Evolutionary conservation across 1,139 yeast species (phyloP), one percentile per base, ranked within the genome.

Genomic region (Zygosaccharomyces pseudobailii): DNA sequence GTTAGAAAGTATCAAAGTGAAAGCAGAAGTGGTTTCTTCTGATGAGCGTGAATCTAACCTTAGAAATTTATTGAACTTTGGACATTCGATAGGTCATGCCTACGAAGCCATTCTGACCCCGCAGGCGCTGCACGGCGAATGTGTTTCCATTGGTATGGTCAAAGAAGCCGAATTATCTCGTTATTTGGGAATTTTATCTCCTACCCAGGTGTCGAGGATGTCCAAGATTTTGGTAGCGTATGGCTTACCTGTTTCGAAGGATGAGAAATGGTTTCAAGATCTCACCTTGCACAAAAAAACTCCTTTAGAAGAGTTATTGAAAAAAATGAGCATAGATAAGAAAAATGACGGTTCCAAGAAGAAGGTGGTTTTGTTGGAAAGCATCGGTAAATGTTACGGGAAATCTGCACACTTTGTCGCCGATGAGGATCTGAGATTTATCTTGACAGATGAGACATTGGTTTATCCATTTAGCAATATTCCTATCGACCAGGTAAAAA

Each of bases 51-150:
- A 94, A 68, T 88, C 96, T 45, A 95, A 97, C 2, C 76, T 92
- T 58, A 79, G 99, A 71, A 92, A 92, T 68, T 73, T 92, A 58
- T 76, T 92, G 53, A 92, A 92, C 69, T 94, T 92, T 65, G 99
- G 99, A 27, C 99, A 92, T 68, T 82, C 97, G 32, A 90, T 92
- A 60, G 99, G 98, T 39, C 99, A 92, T 67, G 99, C 99, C 23
- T 89, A 86, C 57, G 99, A 92, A 71, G 98, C 98, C 13, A 81
- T 94, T 31, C 75, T 92, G 55, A 89, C 97, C 4, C 98, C 99
- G 6, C 89, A 90, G 66, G 94, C 96, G 19, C 76, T 92, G 41
- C 99, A 92, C 60, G 99, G 99, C 51, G 99, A 92, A 69, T 92
- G 98, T 75, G 98, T 92, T 19, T 78, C 97, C 7, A 78, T 92